A percentile compares a stretch with the other conserved stretches of the same genome.
These are phyloP conservation scores for Venturia oleaginea DNA, from an alignment of 2,329 filamentous ascomycete genomes.

Conservation along the genomic window DNA sequence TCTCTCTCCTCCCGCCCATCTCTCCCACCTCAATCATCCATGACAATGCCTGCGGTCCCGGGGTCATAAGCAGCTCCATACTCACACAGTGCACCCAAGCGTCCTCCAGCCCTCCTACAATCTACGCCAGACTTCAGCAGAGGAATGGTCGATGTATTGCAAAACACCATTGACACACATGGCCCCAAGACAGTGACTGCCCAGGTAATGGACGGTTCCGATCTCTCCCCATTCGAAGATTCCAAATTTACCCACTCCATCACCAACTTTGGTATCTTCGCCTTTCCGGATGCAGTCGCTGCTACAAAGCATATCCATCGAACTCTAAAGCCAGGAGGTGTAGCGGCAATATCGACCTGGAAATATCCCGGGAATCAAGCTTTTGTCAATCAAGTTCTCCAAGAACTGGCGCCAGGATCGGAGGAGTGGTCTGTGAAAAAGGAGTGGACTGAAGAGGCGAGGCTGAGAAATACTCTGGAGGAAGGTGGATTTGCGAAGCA, in stretches of 20 bases:
- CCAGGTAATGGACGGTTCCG: slow-evolving; percentile 9
- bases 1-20: slow-evolving; percentile 23
- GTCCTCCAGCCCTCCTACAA: slow-evolving; percentile 16
- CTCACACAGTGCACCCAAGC: slow-evolving; percentile 16
- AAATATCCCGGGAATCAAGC: slow-evolving; percentile 1
- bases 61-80: slow-evolving; percentile 23
- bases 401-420: neutral
- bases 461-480: neutral
- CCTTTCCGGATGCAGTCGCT: slow-evolving; percentile 24
- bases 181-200: neutral
- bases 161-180: slow-evolving; percentile 8
- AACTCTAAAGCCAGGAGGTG: slow-evolving; percentile 30
- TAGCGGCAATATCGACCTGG: slow-evolving; percentile 31
- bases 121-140: slow-evolving; percentile 25
- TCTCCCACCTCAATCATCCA: slow-evolving; percentile 23
- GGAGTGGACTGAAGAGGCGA: neutral
- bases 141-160: slow-evolving; percentile 21
- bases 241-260: slow-evolving; percentile 30
- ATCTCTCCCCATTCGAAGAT: slow-evolving; percentile 17
- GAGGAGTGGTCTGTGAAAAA: neutral
- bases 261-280: slow-evolving; percentile 33
- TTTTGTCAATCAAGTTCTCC: slow-evolving; percentile 2
- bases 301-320: slow-evolving; percentile 31
- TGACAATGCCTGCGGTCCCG: slow-evolving; percentile 28
- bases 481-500: neutral